These are phyloP conservation scores for Tillandsia fasciculata DNA, from an alignment of 176 grass and related monocot species.

Conservation along the genomic window DNA sequence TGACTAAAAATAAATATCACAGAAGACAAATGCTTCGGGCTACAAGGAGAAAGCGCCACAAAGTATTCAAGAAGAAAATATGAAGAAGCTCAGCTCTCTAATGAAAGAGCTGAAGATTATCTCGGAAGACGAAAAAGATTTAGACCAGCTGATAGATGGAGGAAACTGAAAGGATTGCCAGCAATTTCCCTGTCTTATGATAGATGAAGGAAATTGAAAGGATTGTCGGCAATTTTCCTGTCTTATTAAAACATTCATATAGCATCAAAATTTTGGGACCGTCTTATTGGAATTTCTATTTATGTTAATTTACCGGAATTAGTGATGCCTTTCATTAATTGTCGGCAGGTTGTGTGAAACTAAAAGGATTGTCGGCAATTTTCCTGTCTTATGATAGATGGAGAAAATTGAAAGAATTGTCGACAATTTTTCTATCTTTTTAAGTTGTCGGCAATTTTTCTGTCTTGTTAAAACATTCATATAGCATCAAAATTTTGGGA, in stretches of 20 bases:
- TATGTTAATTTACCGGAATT: too few species aligned
- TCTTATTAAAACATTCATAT: neutral
- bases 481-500: too few species aligned
- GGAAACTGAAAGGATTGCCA: neutral
- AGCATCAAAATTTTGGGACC: too few species aligned
- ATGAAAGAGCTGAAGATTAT: conserved; percentile 66
- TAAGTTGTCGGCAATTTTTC: neutral
- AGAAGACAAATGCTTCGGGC: conserved; percentile 39
- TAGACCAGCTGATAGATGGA: conserved; percentile 16
- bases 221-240: neutral
- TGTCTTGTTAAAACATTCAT: neutral
- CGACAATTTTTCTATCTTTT: neutral
- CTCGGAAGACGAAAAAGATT: conserved; percentile 56
- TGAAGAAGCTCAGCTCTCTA: conserved; percentile 44
- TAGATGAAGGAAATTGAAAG: too few species aligned
- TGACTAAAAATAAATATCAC: conserved; percentile 11
- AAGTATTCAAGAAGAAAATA: conserved; percentile 54
- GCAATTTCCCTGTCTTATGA: too few species aligned
- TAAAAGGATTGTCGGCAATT: neutral
- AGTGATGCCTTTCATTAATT: too few species aligned
- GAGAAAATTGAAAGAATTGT: conserved; percentile 2
- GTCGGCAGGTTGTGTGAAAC: neutral
- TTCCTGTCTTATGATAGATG: too few species aligned
- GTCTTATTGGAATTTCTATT: too few species aligned
- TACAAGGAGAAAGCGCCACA: conserved; percentile 70